phyloP scores from a whole-genome alignment of 768 basidiomycete species.

The Mycena vitilis region DNA sequence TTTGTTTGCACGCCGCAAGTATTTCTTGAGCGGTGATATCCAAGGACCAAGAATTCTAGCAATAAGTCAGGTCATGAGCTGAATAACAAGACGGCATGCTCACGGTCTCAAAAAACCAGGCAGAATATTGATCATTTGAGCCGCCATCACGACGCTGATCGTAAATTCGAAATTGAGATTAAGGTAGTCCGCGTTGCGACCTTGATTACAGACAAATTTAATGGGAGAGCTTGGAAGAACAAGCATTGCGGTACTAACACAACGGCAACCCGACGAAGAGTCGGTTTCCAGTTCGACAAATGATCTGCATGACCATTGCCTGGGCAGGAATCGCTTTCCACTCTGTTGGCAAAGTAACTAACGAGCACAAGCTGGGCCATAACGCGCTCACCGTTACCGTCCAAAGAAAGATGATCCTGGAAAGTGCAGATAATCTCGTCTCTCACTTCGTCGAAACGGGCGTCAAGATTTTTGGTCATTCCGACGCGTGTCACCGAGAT shows the following conservation, averaged over 20 bases:
- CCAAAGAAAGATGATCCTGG: slow-evolving; percentile 24
- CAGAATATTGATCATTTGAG: slow-evolving; percentile 39
- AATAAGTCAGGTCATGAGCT: slow-evolving; percentile 17
- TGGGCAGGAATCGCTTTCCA: slow-evolving; percentile 35
- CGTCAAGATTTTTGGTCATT: slow-evolving; percentile 32
- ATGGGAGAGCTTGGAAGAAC: not conserved
- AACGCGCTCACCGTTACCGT: slow-evolving; percentile 15
- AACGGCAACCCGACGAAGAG: slow-evolving; percentile 30
- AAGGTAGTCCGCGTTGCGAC: slow-evolving; percentile 28
- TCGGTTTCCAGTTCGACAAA: slow-evolving; percentile 18
- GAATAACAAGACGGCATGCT: not conserved
- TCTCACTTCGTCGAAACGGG: slow-evolving; percentile 28
- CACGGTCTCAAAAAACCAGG: slow-evolving; percentile 36
- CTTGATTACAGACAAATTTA: not conserved
- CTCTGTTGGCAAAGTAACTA: slow-evolving; percentile 17
- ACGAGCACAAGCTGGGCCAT: too few relatives aligned
- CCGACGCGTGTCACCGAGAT: slow-evolving; percentile 30
- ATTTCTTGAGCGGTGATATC: slow-evolving; percentile 23
- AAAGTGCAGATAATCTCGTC: slow-evolving; percentile 30
- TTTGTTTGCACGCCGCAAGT: slow-evolving; percentile 21
- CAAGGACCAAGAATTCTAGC: slow-evolving; percentile 21
- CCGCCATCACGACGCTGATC: slow-evolving; percentile 40
- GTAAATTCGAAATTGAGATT: slow-evolving; percentile 43
- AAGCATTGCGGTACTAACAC: slow-evolving; percentile 21
- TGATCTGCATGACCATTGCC: slow-evolving; percentile 21